phyloP scores from a whole-genome alignment of 495 filamentous ascomycete species.

The Monascus purpureus region DNA sequence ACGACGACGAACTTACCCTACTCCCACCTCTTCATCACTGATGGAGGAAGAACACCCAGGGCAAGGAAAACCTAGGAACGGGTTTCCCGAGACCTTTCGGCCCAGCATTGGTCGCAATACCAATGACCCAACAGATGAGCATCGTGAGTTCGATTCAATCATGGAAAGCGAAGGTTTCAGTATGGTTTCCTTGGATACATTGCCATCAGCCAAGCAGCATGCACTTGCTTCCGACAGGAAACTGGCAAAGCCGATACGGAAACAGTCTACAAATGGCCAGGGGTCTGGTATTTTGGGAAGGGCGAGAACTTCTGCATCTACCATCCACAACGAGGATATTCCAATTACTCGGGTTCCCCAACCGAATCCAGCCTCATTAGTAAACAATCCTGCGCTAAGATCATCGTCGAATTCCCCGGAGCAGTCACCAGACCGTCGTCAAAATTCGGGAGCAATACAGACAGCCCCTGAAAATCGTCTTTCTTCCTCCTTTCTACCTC shows the following conservation, averaged over 20 bases:
- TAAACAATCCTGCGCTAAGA: neutral
- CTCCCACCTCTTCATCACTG: conserved; percentile 28
- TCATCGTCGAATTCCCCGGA: neutral
- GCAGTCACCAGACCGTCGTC: neutral
- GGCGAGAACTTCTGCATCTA: no score
- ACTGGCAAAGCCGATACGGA: conserved; percentile 10
- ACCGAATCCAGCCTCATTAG: neutral
- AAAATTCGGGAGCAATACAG: conserved; percentile 7
- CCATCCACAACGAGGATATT: no score
- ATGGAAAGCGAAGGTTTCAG: conserved; percentile 48
- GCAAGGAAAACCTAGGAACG: conserved; percentile 1
- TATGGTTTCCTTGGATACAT: conserved; percentile 42
- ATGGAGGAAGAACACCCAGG: conserved; percentile 21
- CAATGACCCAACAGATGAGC: conserved; percentile 27
- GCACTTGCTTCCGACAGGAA: conserved; percentile 15
- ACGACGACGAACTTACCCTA: conserved; percentile 24
- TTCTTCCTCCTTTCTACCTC: neutral
- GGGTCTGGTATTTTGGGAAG: neutral
- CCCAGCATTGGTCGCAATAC: conserved; percentile 2
- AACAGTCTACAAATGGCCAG: neutral
- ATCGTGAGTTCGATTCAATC: conserved; percentile 39
- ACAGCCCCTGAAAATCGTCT: conserved; percentile 1
- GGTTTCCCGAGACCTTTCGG: conserved; percentile 1
- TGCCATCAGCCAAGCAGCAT: conserved; percentile 31
- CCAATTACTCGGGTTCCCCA: neutral